Percentiles rank a stretch among this genome's conserved stretches.
phyloP scores from a whole-genome alignment of 768 basidiomycete genomes.

The Porpolomopsis calyptriformis region DNA sequence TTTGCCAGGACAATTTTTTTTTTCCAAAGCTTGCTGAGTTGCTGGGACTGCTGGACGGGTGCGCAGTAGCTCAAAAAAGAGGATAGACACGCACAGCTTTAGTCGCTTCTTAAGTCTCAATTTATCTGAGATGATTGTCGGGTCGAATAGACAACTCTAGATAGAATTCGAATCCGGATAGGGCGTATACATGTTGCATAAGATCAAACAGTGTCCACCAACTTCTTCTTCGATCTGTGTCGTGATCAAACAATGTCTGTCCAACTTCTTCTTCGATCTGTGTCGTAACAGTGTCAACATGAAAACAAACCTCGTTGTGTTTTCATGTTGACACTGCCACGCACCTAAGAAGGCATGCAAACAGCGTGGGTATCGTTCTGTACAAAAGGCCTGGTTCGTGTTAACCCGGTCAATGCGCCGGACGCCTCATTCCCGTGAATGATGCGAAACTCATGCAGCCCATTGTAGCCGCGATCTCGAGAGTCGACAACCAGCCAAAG shows the following conservation, averaged over 20 bases:
- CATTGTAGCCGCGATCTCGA: constrained; percentile 86
- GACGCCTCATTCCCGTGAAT: constrained; percentile 94
- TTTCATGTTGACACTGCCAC: no score
- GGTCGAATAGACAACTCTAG: constrained; percentile 94
- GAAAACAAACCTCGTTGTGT: no score
- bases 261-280: constrained; percentile 86
- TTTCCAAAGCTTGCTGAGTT: constrained; percentile 80
- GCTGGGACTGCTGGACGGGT: no score
- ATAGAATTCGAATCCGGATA: constrained; percentile 91
- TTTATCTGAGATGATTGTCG: constrained; percentile 80
- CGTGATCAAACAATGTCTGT: constrained; percentile 83
- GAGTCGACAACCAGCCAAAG: constrained; percentile 95
- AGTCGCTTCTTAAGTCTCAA: constrained; percentile 85
- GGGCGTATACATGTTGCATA: constrained; percentile 85
- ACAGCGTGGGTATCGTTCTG: constrained; percentile 99
- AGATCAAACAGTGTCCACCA: constrained; percentile 81
- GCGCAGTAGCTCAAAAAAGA: background rate
- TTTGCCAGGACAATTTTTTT: constrained; percentile 72
- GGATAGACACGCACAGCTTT: constrained; percentile 53
- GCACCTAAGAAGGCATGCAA: constrained; percentile 85
- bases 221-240: constrained; percentile 92
- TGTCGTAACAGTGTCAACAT: no score
- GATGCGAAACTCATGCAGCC: constrained; percentile 96
- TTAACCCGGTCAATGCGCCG: constrained; percentile 86
- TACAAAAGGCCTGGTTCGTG: constrained; percentile 86